Evolutionary conservation across 106 monocot species (phyloP).

Genomic region (Xerophyta viscosa): DNA sequence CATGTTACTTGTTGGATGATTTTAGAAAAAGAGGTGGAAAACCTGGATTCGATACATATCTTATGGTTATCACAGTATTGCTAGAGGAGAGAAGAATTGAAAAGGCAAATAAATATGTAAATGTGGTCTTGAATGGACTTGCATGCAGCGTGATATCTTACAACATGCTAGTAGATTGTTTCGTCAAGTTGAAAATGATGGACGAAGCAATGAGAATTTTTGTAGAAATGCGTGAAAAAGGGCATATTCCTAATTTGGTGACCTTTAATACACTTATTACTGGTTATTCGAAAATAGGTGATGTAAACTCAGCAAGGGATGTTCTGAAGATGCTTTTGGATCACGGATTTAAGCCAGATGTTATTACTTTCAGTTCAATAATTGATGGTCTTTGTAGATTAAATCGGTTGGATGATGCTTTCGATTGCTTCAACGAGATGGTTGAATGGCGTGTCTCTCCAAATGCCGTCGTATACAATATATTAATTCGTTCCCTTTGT

Average conservation of each 20-base stretch:
- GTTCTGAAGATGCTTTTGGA: slow-evolving; percentile 71
- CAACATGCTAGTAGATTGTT: slow-evolving; percentile 72
- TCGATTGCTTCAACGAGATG: slow-evolving; percentile 75
- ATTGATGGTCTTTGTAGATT: slow-evolving; percentile 88
- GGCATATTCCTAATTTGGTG: slow-evolving; percentile 52
- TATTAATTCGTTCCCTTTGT: slow-evolving; percentile 67
- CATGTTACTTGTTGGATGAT: slow-evolving; percentile 44
- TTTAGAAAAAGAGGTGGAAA: slow-evolving; percentile 60
- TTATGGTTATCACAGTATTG: slow-evolving; percentile 26
- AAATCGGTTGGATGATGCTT: slow-evolving; percentile 90
- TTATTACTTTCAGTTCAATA: slow-evolving; percentile 72
- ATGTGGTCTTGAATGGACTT: slow-evolving; percentile 33
- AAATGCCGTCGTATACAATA: slow-evolving; percentile 67
- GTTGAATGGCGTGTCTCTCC: slow-evolving; percentile 67
- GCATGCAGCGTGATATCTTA: slow-evolving; percentile 63
- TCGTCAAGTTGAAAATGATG: slow-evolving; percentile 54
- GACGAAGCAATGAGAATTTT: slow-evolving; percentile 47
- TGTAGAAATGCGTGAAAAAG: slow-evolving; percentile 39
- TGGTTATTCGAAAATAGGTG: slow-evolving; percentile 51
- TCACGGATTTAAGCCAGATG: slow-evolving; percentile 71
- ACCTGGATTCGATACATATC: slow-evolving; percentile 61
- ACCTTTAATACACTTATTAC: slow-evolving; percentile 77
- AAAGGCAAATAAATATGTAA: slow-evolving; percentile 32
- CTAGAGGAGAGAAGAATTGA: slow-evolving; percentile 25
- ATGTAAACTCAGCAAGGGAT: slow-evolving; percentile 38